A percentile compares a stretch with the other conserved stretches of the same genome.
phyloP scores from a whole-genome alignment of 2,329 filamentous ascomycete genomes.

The Fusarium musae region DNA sequence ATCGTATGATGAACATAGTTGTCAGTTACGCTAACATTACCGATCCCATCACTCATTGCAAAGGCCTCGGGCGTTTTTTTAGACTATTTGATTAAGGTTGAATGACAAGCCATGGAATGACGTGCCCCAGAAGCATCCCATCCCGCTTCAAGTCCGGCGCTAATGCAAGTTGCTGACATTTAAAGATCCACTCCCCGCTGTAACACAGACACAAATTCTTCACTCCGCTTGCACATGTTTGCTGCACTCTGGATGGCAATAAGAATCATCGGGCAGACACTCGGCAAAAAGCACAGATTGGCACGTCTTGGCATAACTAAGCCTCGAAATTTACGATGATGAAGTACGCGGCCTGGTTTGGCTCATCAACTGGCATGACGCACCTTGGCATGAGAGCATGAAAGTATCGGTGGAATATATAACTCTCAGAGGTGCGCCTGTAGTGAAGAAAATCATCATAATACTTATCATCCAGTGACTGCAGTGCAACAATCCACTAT shows the following conservation, averaged over 20 bases:
- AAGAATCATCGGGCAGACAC: not conserved
- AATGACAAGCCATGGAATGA: not conserved
- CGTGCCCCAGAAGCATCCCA: not conserved
- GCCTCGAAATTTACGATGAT: not conserved
- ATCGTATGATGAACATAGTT: too few relatives aligned
- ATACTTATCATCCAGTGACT: rapidly evolving
- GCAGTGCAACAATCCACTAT: rapidly evolving
- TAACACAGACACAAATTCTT: not conserved
- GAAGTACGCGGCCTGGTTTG: not conserved
- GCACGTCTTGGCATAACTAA: not conserved
- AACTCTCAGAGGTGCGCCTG: too few relatives aligned
- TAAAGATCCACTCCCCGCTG: too few relatives aligned
- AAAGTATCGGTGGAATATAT: too few relatives aligned
- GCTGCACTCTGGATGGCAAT: rapidly evolving
- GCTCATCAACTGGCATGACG: too few relatives aligned
- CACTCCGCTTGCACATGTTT: not conserved
- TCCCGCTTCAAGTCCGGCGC: not conserved
- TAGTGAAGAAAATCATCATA: too few relatives aligned
- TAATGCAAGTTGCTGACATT: not conserved
- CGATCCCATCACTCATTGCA: rapidly evolving
- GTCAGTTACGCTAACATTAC: rapidly evolving
- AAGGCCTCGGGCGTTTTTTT: not conserved
- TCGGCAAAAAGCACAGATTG: not conserved
- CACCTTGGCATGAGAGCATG: not conserved
- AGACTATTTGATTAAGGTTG: not conserved